Evolutionary conservation across 129 eudicot genomes (phyloP).

Genomic region (Sambucus nigra): DNA sequence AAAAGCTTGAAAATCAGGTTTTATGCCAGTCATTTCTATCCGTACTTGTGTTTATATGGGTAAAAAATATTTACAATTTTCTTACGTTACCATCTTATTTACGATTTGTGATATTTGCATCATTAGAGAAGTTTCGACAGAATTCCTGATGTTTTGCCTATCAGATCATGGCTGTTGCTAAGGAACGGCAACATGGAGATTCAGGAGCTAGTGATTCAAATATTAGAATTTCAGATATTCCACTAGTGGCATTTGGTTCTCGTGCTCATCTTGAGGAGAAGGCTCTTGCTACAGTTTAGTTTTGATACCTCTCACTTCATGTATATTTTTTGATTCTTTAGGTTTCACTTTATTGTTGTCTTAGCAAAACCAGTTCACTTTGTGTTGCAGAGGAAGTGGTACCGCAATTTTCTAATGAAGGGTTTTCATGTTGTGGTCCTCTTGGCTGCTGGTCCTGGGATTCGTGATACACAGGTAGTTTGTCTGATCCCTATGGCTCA

Average conservation of each 20-base stretch:
- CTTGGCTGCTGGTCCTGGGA: slow-evolving; percentile 95
- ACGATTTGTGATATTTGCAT: background rate
- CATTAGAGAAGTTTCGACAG: slow-evolving; percentile 3
- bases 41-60: background rate
- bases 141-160: slow-evolving; percentile 21
- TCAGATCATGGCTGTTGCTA: slow-evolving; percentile 74
- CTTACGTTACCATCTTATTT: background rate
- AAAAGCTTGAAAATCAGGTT: slow-evolving; percentile 96
- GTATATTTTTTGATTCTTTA: background rate
- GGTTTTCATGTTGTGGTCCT: slow-evolving; percentile 95
- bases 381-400: slow-evolving; percentile 84
- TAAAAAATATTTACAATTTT: background rate
- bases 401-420: slow-evolving; percentile 94
- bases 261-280: slow-evolving; percentile 94
- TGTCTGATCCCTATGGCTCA: background rate
- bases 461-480: slow-evolving; percentile 90
- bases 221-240: slow-evolving; percentile 48
- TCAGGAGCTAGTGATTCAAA: slow-evolving; percentile 28
- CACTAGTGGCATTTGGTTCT: slow-evolving; percentile 67
- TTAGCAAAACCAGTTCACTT: slow-evolving; percentile 9
- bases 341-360: background rate
- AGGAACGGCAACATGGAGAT: slow-evolving; percentile 22
- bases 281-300: slow-evolving; percentile 85
- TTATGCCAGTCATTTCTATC: slow-evolving; percentile 6
- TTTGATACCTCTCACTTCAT: background rate